Percentiles rank a stretch among this genome's conserved stretches.
Conservation (phyloP, 306 rosid genomes). For the Mimosa bimucronata region DNA sequence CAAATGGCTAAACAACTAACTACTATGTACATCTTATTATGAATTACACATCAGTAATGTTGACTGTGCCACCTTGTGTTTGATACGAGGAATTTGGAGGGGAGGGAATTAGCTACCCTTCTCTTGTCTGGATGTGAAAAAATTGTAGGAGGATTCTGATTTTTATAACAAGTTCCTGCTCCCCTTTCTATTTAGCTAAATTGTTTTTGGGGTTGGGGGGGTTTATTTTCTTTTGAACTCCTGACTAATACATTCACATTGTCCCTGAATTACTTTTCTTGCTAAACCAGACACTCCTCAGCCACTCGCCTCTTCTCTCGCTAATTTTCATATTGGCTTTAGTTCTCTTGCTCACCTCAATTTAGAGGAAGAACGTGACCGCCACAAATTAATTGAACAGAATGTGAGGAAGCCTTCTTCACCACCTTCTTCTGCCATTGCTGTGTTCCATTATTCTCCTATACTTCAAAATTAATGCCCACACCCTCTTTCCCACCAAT, state of each 20-base stretch:
- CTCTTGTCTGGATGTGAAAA: too few species aligned
- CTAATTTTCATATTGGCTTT: too few species aligned
- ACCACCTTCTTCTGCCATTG: slow-evolving; percentile 35
- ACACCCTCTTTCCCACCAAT: slow-evolving; percentile 42
- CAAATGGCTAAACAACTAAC: too few species aligned
- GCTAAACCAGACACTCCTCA: background rate
- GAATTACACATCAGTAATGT: too few species aligned
- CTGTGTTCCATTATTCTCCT: slow-evolving; percentile 57
- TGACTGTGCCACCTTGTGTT: background rate
- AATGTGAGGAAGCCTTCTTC: slow-evolving; percentile 52
- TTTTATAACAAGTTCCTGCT: too few species aligned
- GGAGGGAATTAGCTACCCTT: background rate
- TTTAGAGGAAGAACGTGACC: slow-evolving; percentile 77
- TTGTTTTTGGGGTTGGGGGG: too few species aligned
- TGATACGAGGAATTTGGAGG: background rate
- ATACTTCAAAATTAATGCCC: slow-evolving; percentile 54
- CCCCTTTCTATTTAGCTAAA: too few species aligned
- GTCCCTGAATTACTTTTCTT: background rate
- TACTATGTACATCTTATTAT: too few species aligned
- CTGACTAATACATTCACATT: too few species aligned
- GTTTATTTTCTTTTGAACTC: too few species aligned
- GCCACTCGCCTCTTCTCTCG: background rate
- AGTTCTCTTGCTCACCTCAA: background rate
- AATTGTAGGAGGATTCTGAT: too few species aligned
- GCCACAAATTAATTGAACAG: slow-evolving; percentile 64